Percentiles rank a stretch among this genome's conserved stretches.
Conservation (phyloP, 1,284 basidiomycete species). For the Omphalotus olearius region DNA sequence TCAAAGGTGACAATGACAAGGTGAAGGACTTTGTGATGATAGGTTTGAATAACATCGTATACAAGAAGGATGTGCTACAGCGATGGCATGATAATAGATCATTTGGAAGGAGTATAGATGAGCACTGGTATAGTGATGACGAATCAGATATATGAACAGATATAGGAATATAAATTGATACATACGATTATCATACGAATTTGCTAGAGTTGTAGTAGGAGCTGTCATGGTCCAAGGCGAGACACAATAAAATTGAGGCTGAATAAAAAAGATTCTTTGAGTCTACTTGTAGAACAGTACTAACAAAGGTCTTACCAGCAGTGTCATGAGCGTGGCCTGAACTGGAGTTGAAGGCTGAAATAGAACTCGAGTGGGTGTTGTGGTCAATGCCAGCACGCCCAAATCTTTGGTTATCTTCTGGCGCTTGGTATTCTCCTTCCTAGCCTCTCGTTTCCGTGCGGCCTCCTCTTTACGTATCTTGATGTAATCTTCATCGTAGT, state of each 20-base stretch:
- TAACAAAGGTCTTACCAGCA: too few relatives aligned
- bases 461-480: not conserved
- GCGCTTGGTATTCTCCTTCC: not conserved
- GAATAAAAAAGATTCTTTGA: too few relatives aligned
- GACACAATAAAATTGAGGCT: too few relatives aligned
- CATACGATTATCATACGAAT: not conserved
- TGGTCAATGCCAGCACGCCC: not conserved
- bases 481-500: not conserved
- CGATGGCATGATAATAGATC: not conserved
- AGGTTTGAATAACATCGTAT: not conserved
- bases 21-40: not conserved
- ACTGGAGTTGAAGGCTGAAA: too few relatives aligned
- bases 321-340: too few relatives aligned
- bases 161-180: not conserved
- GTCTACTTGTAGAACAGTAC: too few relatives aligned
- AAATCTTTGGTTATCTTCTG: not conserved
- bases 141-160: not conserved
- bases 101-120: not conserved
- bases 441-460: not conserved
- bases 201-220: too few relatives aligned
- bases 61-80: not conserved
- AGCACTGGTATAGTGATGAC: too few relatives aligned
- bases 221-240: too few relatives aligned
- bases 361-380: not conserved
- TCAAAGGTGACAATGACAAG: not conserved